Conservation (phyloP, 306 rosid species). For the Psophocarpus tetragonolobus region DNA sequence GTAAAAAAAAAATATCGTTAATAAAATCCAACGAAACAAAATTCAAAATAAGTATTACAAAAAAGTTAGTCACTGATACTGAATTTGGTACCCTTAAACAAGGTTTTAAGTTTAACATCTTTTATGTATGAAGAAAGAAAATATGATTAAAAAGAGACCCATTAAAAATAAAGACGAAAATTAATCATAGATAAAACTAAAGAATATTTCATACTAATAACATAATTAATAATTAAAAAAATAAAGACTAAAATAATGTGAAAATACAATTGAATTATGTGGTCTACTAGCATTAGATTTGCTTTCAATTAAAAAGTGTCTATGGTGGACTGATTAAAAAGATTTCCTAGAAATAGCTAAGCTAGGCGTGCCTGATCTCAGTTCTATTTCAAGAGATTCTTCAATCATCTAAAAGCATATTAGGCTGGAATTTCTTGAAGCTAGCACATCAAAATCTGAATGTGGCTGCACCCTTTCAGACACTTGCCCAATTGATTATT, state of each 20-base stretch:
- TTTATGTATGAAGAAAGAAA: too few species aligned
- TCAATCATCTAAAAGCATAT: not conserved
- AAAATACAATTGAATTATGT: not conserved
- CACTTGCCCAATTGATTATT: conserved; percentile 6
- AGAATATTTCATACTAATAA: too few species aligned
- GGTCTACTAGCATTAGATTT: conserved; percentile 16
- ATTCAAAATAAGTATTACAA: too few species aligned
- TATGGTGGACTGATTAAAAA: not conserved
- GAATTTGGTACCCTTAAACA: too few species aligned
- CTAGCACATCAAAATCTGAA: conserved; percentile 26
- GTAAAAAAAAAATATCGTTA: not conserved
- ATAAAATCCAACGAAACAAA: not conserved
- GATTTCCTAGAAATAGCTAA: conserved; percentile 17
- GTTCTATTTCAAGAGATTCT: not conserved
- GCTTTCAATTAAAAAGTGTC: conserved; percentile 1
- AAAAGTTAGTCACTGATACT: too few species aligned
- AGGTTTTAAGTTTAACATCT: too few species aligned
- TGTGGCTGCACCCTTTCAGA: conserved; percentile 22
- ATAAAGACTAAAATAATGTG: not conserved
- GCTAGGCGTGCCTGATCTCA: not conserved
- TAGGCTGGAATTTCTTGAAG: conserved; percentile 21
- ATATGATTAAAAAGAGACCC: too few species aligned
- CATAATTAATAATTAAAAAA: too few species aligned
- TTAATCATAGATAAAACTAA: too few species aligned
- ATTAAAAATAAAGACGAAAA: too few species aligned